Conservation (phyloP, 768 basidiomycete genomes). For the Boletus bicolor region DNA sequence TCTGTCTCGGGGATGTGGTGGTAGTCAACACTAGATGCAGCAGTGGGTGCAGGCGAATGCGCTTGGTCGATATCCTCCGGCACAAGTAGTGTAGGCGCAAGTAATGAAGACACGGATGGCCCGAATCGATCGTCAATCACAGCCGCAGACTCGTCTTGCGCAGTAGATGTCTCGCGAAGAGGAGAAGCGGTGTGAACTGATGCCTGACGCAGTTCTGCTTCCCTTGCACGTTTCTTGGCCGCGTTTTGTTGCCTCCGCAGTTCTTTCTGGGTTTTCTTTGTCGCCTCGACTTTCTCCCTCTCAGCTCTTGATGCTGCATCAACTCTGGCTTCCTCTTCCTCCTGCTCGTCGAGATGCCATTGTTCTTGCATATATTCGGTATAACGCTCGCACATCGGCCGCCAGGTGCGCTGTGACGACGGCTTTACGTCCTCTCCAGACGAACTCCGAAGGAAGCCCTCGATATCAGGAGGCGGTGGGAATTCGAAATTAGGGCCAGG, state of each 20-base stretch:
- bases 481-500: conserved; percentile 85
- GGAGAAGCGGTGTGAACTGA: conserved; percentile 24
- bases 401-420: conserved; percentile 51
- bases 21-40: conserved; percentile 46
- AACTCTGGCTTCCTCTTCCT: conserved; percentile 64
- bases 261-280: conserved; percentile 41
- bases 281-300: conserved; percentile 40
- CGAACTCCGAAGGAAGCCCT: conserved; percentile 47
- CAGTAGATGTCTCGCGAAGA: conserved; percentile 29
- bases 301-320: conserved; percentile 42
- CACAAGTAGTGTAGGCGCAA: conserved; percentile 22
- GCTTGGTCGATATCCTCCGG: conserved; percentile 34
- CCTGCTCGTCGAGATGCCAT: conserved; percentile 67
- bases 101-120: conserved; percentile 26
- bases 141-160: conserved; percentile 26
- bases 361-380: conserved; percentile 82
- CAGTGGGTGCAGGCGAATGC: conserved; percentile 51
- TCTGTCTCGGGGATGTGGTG: conserved; percentile 39
- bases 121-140: conserved; percentile 29
- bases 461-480: conserved; percentile 77
- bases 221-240: conserved; percentile 49
- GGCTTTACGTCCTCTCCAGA: conserved; percentile 33
- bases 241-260: conserved; percentile 52
- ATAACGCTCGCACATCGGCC: conserved; percentile 83
- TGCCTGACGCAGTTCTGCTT: conserved; percentile 25